phyloP scores from a whole-genome alignment of 1,284 basidiomycete genomes.

The Papiliotrema nemorosa region DNA sequence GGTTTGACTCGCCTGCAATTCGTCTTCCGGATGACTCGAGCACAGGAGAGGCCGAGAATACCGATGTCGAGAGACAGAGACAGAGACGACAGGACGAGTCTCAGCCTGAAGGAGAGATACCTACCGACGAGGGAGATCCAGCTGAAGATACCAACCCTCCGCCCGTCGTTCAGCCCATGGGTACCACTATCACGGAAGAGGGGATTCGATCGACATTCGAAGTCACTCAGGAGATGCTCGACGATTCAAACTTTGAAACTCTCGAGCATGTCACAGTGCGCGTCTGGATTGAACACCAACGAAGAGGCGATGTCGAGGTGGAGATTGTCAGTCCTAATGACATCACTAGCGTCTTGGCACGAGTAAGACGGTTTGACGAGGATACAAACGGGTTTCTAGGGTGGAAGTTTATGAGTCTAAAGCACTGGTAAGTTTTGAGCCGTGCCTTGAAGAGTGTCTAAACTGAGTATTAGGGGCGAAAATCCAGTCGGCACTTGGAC shows the following conservation, averaged over 20 bases:
- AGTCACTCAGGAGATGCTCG: constrained; percentile 68
- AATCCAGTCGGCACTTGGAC: constrained; percentile 90
- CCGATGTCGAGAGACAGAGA: too few species aligned
- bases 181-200: constrained; percentile 57
- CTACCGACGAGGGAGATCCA: neutral
- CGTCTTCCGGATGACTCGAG: constrained; percentile 51
- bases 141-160: constrained; percentile 11
- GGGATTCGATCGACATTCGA: constrained; percentile 67
- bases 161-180: constrained; percentile 20
- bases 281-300: constrained; percentile 85
- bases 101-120: constrained; percentile 2
- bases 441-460: neutral
- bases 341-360: constrained; percentile 78
- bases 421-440: constrained; percentile 76
- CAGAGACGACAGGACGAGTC: neutral
- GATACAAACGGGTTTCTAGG: constrained; percentile 74
- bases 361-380: constrained; percentile 65
- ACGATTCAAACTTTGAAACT: constrained; percentile 72
- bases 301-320: constrained; percentile 90
- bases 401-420: constrained; percentile 97
- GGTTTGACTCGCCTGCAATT: constrained; percentile 72
- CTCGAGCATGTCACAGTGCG: constrained; percentile 91
- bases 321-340: constrained; percentile 82
- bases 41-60: neutral
- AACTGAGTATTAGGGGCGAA: constrained; percentile 68